Evolutionary conservation across 176 grass and related monocot genomes (phyloP).

Genomic region (Cymbopogon citratus): DNA sequence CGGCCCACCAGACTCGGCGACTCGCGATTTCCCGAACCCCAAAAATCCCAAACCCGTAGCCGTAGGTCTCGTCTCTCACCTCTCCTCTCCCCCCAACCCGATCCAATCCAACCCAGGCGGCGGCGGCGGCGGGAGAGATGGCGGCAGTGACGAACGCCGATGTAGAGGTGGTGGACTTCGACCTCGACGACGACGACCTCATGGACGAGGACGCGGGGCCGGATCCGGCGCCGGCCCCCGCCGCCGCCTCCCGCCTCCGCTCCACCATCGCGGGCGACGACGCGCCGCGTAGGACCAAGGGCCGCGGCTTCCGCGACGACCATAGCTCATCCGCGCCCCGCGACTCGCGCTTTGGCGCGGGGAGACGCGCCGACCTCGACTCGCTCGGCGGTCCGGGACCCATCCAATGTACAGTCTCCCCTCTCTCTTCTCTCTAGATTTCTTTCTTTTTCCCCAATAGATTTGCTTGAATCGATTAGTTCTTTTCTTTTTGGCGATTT

Average conservation of each 20-base stretch:
- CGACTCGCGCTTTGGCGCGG: slow-evolving; percentile 36
- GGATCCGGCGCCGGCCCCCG: slow-evolving; percentile 26
- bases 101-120: not conserved
- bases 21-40: not conserved
- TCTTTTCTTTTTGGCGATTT: not conserved
- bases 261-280: slow-evolving; percentile 64
- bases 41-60: not conserved
- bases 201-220: slow-evolving; percentile 71
- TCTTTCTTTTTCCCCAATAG: not conserved
- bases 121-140: slow-evolving; percentile 5
- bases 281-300: slow-evolving; percentile 60
- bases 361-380: slow-evolving; percentile 50
- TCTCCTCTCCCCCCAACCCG: not conserved
- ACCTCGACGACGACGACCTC: slow-evolving; percentile 87
- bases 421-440: not conserved
- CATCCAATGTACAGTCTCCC: slow-evolving; percentile 54
- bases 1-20: not conserved
- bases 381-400: slow-evolving; percentile 61
- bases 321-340: slow-evolving; percentile 33
- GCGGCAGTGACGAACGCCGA: slow-evolving; percentile 51
- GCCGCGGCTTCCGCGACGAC: slow-evolving; percentile 82
- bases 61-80: not conserved
- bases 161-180: slow-evolving; percentile 82
- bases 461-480: not conserved
- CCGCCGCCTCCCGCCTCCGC: slow-evolving; percentile 44